Percentiles rank a stretch among this genome's conserved stretches.
Conservation (phyloP, 73 alveolate genomes). For the Durusdinium trenchii region DNA sequence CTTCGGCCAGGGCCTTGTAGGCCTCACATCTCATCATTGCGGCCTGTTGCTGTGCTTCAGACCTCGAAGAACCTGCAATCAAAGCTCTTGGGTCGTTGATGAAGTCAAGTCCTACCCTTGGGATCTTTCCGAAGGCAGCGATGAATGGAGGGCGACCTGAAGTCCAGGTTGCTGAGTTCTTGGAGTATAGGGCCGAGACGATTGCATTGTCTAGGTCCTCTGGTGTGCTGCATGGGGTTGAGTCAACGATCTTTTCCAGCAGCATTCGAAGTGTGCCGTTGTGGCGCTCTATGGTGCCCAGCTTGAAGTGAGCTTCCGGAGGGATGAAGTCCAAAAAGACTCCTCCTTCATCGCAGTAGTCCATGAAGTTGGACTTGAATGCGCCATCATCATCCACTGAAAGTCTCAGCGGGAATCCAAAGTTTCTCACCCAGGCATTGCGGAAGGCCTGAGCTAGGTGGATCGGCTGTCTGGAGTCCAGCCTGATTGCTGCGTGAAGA, state of each 20-base stretch:
- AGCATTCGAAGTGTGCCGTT: neutral
- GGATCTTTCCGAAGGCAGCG: conserved; percentile 14
- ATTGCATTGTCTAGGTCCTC: neutral
- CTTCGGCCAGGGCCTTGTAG: neutral
- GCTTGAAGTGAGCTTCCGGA: neutral
- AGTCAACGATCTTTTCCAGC: neutral
- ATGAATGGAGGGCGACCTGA: neutral
- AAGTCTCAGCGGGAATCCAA: neutral
- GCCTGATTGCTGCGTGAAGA: neutral
- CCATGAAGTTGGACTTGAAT: neutral
- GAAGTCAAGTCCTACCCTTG: neutral
- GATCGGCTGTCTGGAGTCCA: neutral
- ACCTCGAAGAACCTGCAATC: neutral
- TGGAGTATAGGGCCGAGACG: no score
- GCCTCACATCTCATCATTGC: neutral
- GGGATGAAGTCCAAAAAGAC: neutral
- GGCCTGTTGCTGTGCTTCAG: neutral
- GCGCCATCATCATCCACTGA: neutral
- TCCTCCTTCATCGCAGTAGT: neutral
- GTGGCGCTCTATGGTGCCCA: conserved; percentile 16
- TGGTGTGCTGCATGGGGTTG: neutral
- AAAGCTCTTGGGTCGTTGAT: neutral
- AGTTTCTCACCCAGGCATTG: neutral
- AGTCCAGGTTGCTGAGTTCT: neutral
- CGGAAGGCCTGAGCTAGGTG: neutral